These are phyloP conservation scores for Candida hungchunana DNA, from an alignment of 805 yeast species.

Conservation along the genomic window DNA sequence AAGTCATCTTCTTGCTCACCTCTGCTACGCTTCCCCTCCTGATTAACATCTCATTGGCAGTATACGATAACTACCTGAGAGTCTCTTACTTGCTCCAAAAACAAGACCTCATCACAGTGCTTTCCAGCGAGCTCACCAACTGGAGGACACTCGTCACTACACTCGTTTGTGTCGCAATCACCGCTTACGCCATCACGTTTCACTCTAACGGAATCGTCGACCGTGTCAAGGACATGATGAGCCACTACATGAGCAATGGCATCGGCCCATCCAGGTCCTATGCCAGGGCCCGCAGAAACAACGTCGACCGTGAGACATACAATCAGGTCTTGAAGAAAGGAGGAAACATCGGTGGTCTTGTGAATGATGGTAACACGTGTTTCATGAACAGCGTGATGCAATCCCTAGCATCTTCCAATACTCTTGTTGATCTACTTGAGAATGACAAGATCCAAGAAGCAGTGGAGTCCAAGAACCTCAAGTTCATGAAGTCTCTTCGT, in stretches of 20 bases:
- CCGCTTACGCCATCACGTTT: conserved; percentile 8
- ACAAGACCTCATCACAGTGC: conserved; percentile 7
- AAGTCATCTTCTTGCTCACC: conserved; percentile 8
- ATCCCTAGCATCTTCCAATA: conserved; percentile 68
- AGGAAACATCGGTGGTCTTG: conserved; percentile 78
- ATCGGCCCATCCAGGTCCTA: not conserved
- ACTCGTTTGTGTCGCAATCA: conserved; percentile 6
- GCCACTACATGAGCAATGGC: conserved; percentile 3
- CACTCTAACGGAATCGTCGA: not conserved
- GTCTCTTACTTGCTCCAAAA: not conserved
- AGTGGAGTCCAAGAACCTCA: conserved; percentile 24
- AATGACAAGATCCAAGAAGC: conserved; percentile 27
- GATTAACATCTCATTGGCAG: conserved; percentile 1
- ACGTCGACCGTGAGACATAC: conserved; percentile 13
- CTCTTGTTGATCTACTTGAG: conserved; percentile 53
- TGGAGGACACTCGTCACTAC: conserved; percentile 13
- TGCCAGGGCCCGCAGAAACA: not conserved
- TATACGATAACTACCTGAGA: conserved; percentile 1
- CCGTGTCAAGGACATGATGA: conserved; percentile 5
- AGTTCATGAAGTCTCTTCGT: conserved; percentile 52
- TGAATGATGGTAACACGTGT: conserved; percentile 91
- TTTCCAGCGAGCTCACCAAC: conserved; percentile 10
- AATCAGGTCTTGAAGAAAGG: conserved; percentile 51
- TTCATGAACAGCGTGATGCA: conserved; percentile 92
- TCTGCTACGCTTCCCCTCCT: conserved; percentile 5